These are phyloP conservation scores for Pichia norvegensis DNA, from an alignment of 1,139 yeast species.

Conservation along the genomic window DNA sequence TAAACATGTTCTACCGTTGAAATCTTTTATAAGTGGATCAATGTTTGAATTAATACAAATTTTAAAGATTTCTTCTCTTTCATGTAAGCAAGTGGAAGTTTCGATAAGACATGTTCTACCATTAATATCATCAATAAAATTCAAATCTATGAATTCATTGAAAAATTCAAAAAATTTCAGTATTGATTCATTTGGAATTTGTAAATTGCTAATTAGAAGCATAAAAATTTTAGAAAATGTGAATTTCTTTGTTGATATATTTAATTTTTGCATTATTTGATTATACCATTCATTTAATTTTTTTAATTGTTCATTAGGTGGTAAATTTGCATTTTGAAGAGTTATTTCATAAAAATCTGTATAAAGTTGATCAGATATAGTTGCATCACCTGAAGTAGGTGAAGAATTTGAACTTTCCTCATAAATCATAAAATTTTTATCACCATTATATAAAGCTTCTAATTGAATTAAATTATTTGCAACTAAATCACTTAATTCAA, in stretches of 20 bases:
- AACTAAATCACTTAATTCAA: slow-evolving; percentile 75
- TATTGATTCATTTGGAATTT: slow-evolving; percentile 43
- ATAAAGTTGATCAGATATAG: slow-evolving; percentile 22
- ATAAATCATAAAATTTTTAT: slow-evolving; percentile 20
- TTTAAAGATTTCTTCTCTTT: slow-evolving; percentile 32
- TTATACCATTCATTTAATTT: slow-evolving; percentile 26
- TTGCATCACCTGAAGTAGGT: neutral
- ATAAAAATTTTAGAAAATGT: slow-evolving; percentile 52
- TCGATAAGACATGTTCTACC: slow-evolving; percentile 43
- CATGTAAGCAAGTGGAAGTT: slow-evolving; percentile 31
- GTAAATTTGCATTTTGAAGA: slow-evolving; percentile 24
- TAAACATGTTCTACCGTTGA: slow-evolving; percentile 74
- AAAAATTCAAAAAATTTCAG: slow-evolving; percentile 39
- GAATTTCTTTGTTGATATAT: slow-evolving; percentile 20
- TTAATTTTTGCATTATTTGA: slow-evolving; percentile 25
- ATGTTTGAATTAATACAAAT: slow-evolving; percentile 28
- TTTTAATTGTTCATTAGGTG: slow-evolving; percentile 20
- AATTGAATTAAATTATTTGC: slow-evolving; percentile 71
- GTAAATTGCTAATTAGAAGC: slow-evolving; percentile 48
- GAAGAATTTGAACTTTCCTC: slow-evolving; percentile 18
- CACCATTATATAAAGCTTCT: slow-evolving; percentile 83
- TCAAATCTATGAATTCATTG: slow-evolving; percentile 36
- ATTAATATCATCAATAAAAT: slow-evolving; percentile 31
- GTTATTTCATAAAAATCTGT: slow-evolving; percentile 28
- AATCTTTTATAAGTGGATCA: slow-evolving; percentile 42